Conservation (phyloP, 1,139 yeast species). For the Tardiomyces digboiensis region DNA sequence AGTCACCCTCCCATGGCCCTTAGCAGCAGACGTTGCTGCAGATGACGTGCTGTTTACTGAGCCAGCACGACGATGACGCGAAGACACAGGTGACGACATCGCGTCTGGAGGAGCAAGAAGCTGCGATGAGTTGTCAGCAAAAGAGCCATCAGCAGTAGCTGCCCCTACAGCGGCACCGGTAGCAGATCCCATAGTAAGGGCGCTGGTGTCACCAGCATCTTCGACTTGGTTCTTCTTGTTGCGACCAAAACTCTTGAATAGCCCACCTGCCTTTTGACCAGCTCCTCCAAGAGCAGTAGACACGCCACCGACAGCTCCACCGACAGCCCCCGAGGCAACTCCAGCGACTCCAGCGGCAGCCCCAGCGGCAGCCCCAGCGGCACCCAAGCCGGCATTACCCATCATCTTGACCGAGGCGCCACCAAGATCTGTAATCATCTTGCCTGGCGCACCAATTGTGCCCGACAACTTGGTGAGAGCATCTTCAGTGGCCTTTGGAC, state of each 20-base stretch:
- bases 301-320: slow-evolving; percentile 4
- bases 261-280: slow-evolving; percentile 14
- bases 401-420: slow-evolving; percentile 27
- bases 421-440: slow-evolving; percentile 23
- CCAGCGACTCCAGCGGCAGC: slow-evolving; percentile 4
- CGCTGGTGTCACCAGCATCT: slow-evolving; percentile 11
- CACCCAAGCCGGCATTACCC: slow-evolving; percentile 27
- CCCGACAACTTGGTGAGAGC: slow-evolving; percentile 16
- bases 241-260: slow-evolving; percentile 16
- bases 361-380: slow-evolving; percentile 15
- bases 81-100: background rate
- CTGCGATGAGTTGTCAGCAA: slow-evolving; percentile 1
- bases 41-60: slow-evolving; percentile 10
- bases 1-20: slow-evolving; percentile 18
- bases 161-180: slow-evolving; percentile 7
- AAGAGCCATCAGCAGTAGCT: slow-evolving; percentile 4
- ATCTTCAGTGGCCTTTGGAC: slow-evolving; percentile 13
- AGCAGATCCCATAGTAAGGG: slow-evolving; percentile 4
- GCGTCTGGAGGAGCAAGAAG: slow-evolving; percentile 1
- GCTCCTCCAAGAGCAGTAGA: slow-evolving; percentile 14
- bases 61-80: slow-evolving; percentile 10
- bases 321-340: slow-evolving; percentile 8
- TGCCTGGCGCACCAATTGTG: slow-evolving; percentile 13
- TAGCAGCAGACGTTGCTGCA: slow-evolving; percentile 6
- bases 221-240: slow-evolving; percentile 11